Conservation (phyloP, 805 yeast species). For the Lipomyces spencermartinsiae region DNA sequence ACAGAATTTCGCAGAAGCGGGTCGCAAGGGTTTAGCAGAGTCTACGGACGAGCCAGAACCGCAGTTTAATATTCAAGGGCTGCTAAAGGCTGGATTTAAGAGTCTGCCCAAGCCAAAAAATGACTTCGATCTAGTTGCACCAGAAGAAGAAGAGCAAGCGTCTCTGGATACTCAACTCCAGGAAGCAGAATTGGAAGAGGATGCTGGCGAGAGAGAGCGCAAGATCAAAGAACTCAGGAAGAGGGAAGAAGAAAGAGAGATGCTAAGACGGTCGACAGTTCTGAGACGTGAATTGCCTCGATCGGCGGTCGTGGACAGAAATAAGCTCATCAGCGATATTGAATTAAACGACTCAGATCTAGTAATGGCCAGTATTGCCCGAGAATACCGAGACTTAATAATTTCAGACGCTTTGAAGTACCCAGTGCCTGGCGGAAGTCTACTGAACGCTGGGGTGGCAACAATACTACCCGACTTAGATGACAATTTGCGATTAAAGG, state of each 20-base stretch:
- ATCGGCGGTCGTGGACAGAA: slow-evolving; percentile 33
- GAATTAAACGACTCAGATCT: slow-evolving; percentile 21
- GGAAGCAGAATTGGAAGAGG: slow-evolving; percentile 40
- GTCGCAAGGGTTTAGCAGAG: slow-evolving; percentile 5
- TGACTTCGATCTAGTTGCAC: slow-evolving; percentile 50
- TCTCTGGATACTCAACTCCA: slow-evolving; percentile 30
- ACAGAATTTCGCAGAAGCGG: slow-evolving; percentile 42
- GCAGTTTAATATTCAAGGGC: slow-evolving; percentile 9
- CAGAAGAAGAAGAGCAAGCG: slow-evolving; percentile 39
- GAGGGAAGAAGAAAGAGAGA: slow-evolving; percentile 39
- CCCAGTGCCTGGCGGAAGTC: slow-evolving; percentile 22
- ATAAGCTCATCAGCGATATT: slow-evolving; percentile 11
- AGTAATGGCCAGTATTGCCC: slow-evolving; percentile 31
- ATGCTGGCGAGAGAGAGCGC: slow-evolving; percentile 45
- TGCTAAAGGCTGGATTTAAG: slow-evolving; percentile 28
- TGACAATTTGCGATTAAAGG: slow-evolving; percentile 28
- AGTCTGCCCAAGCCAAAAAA: slow-evolving; percentile 52
- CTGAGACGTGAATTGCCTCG: slow-evolving; percentile 53
- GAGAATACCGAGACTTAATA: slow-evolving; percentile 40
- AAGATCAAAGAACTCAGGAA: slow-evolving; percentile 36
- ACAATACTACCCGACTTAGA: slow-evolving; percentile 38
- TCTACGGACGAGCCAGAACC: neutral
- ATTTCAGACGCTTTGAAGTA: slow-evolving; percentile 44
- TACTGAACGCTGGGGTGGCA: slow-evolving; percentile 22
- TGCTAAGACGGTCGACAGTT: slow-evolving; percentile 55